phyloP scores from a whole-genome alignment of 2,329 filamentous ascomycete genomes.

The Xylariaceae sp. region DNA sequence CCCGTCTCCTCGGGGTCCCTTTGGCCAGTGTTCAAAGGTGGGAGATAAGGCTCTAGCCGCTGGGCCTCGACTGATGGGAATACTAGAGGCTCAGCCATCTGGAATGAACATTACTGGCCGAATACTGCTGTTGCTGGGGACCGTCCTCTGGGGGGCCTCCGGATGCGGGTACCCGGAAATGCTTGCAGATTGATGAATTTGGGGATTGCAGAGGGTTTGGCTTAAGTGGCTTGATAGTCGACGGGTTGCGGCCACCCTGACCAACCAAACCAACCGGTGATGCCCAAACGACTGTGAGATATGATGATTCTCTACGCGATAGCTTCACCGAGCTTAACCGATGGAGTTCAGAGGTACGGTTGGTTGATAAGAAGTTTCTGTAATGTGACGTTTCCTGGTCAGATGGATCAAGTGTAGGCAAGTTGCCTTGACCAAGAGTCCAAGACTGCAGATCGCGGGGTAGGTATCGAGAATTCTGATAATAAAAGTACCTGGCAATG shows the following conservation, averaged over 20 bases:
- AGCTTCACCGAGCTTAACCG: background rate
- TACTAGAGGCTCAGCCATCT: constrained; percentile 35
- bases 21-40: constrained; percentile 17
- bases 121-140: background rate
- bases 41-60: constrained; percentile 38
- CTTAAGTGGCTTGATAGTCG: background rate
- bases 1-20: background rate
- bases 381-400: background rate
- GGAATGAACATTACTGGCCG: background rate
- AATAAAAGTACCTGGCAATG: background rate
- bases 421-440: background rate
- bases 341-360: background rate
- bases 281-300: background rate
- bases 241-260: background rate
- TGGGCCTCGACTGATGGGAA: constrained; percentile 33
- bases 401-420: background rate
- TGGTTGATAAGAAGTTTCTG: background rate
- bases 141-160: background rate
- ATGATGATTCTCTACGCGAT: background rate
- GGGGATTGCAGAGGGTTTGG: background rate
- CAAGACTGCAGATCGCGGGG: background rate
- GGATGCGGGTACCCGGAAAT: background rate
- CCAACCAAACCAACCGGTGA: background rate
- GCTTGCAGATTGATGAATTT: background rate
- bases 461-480: background rate